phyloP scores from a whole-genome alignment of 768 basidiomycete genomes.

The Xerocomus potaroensis region DNA sequence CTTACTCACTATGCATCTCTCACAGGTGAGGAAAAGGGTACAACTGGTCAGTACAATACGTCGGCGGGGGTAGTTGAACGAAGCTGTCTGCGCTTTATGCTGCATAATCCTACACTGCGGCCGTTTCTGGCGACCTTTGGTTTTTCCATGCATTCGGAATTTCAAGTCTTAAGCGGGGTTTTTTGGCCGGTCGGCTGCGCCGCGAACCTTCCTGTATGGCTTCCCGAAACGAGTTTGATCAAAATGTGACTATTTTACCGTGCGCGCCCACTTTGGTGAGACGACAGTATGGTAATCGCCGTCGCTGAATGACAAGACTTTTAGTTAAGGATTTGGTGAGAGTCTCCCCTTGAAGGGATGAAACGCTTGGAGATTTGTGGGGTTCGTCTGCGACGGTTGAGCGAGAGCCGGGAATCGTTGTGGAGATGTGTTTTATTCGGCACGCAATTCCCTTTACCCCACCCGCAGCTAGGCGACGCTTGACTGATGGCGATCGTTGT shows the following conservation, averaged over 20 bases:
- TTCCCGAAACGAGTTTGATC: conserved; percentile 7
- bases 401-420: conserved; percentile 15
- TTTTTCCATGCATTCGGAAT: conserved; percentile 1
- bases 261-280: conserved; percentile 16
- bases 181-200: conserved; percentile 9
- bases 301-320: conserved; percentile 1
- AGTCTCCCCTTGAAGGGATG: conserved; percentile 5
- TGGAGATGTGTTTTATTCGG: too few relatives aligned
- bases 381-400: conserved; percentile 4
- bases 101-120: conserved; percentile 6
- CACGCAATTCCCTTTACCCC: conserved; percentile 8
- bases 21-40: conserved; percentile 81
- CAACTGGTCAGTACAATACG: conserved; percentile 76
- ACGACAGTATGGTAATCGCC: conserved; percentile 1
- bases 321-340: conserved; percentile 2
- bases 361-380: conserved; percentile 11
- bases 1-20: conserved; percentile 12
- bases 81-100: conserved; percentile 1
- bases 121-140: conserved; percentile 1
- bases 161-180: conserved; percentile 1
- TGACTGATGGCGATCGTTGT: conserved; percentile 17
- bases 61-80: conserved; percentile 59
- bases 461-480: conserved; percentile 14
- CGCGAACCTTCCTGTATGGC: conserved; percentile 7
- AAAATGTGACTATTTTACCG: conserved; percentile 4